phyloP scores from a whole-genome alignment of 768 basidiomycete species.

The Serendipita sp. region DNA sequence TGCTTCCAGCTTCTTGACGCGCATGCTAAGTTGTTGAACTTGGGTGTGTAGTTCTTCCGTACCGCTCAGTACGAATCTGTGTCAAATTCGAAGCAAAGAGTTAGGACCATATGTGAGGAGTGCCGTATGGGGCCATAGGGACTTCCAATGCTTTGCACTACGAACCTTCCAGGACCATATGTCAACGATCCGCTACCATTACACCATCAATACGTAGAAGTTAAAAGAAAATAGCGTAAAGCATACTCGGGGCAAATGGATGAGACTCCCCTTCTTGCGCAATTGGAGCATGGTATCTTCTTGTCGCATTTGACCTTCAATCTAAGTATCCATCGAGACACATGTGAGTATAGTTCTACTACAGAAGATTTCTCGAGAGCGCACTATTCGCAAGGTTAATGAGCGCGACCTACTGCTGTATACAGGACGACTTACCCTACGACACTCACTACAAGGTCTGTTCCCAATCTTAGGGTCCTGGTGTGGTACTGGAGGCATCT shows the following conservation, averaged over 20 bases:
- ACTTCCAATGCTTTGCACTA: background rate
- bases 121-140: background rate
- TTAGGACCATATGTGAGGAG: background rate
- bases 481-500: background rate
- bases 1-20: background rate
- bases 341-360: background rate
- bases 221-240: background rate
- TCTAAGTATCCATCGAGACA: background rate
- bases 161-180: background rate
- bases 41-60: background rate
- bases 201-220: background rate
- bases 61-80: background rate
- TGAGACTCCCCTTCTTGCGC: background rate
- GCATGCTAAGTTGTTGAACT: background rate
- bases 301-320: background rate
- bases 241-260: background rate
- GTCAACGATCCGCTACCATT: background rate
- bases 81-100: no score
- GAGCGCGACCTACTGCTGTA: background rate
- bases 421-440: background rate
- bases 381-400: no score
- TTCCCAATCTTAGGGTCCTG: background rate
- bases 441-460: constrained; percentile 2
- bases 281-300: background rate
- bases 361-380: no score